Conservation (phyloP, 2,329 filamentous ascomycete genomes). For the Ophiostoma fasciatum region DNA sequence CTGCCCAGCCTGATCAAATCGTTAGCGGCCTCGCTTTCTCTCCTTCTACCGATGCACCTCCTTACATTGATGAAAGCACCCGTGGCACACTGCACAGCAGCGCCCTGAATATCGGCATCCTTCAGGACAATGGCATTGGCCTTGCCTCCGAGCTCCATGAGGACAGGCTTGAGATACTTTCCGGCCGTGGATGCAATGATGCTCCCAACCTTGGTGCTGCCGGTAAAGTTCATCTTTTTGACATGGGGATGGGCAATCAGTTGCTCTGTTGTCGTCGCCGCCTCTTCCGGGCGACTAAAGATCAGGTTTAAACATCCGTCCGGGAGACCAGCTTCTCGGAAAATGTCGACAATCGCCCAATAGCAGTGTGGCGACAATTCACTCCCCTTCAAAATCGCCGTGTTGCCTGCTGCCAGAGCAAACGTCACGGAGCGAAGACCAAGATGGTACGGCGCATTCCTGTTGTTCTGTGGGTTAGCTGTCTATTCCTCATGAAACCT, state of each 20-base stretch:
- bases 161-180: constrained; percentile 59
- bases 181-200: constrained; percentile 58
- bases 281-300: constrained; percentile 49
- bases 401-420: constrained; percentile 66
- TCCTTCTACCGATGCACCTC: not conserved
- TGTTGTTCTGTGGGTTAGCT: too few relatives aligned
- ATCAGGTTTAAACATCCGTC: constrained; percentile 61
- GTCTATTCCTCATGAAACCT: not conserved
- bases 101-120: constrained; percentile 61
- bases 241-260: constrained; percentile 53
- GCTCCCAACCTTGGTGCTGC: constrained; percentile 57
- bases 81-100: constrained; percentile 51
- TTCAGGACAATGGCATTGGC: constrained; percentile 63
- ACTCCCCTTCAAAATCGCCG: constrained; percentile 56
- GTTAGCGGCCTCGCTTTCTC: not conserved
- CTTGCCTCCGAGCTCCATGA: constrained; percentile 76
- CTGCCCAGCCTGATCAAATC: constrained; percentile 51
- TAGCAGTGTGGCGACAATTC: constrained; percentile 52
- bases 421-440: constrained; percentile 39
- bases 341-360: constrained; percentile 45
- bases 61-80: constrained; percentile 45
- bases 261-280: constrained; percentile 48
- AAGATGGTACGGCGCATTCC: constrained; percentile 44
- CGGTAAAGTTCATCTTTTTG: constrained; percentile 79
- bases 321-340: constrained; percentile 64